Evolutionary conservation across 441 rosid species (phyloP).

Genomic region (Erodium moschatum): DNA sequence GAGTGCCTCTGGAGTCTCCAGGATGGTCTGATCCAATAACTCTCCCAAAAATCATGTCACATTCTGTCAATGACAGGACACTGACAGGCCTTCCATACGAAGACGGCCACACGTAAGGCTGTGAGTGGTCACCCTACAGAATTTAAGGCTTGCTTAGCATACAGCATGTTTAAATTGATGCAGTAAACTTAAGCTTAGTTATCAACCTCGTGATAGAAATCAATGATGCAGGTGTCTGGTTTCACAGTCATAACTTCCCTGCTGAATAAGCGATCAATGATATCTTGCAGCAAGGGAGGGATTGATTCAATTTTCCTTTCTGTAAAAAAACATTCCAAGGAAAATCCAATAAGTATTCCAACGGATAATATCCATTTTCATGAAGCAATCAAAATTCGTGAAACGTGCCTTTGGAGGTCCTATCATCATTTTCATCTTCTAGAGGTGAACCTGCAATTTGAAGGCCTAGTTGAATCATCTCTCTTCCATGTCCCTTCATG

Average conservation of each 20-base stretch:
- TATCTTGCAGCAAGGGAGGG: constrained; percentile 66
- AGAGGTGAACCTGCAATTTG: constrained; percentile 63
- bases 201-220: constrained; percentile 69
- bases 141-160: constrained; percentile 10
- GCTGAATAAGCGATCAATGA: constrained; percentile 51
- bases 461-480: constrained; percentile 81
- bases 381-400: not conserved
- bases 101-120: constrained; percentile 59
- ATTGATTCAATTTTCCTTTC: constrained; percentile 58
- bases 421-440: constrained; percentile 48
- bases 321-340: constrained; percentile 25
- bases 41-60: constrained; percentile 74
- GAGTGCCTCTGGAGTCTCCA: constrained; percentile 74
- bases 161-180: constrained; percentile 1
- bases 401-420: constrained; percentile 51
- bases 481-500: constrained; percentile 82
- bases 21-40: constrained; percentile 46
- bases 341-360: constrained; percentile 4
- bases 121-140: constrained; percentile 81
- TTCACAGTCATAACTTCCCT: constrained; percentile 49
- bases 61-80: constrained; percentile 63
- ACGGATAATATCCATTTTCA: not conserved
- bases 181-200: constrained; percentile 8
- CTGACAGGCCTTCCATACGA: constrained; percentile 74
- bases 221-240: constrained; percentile 79